Evolutionary conservation across 345 rosid genomes (phyloP).

Genomic region (Rhodamnia argentea): DNA sequence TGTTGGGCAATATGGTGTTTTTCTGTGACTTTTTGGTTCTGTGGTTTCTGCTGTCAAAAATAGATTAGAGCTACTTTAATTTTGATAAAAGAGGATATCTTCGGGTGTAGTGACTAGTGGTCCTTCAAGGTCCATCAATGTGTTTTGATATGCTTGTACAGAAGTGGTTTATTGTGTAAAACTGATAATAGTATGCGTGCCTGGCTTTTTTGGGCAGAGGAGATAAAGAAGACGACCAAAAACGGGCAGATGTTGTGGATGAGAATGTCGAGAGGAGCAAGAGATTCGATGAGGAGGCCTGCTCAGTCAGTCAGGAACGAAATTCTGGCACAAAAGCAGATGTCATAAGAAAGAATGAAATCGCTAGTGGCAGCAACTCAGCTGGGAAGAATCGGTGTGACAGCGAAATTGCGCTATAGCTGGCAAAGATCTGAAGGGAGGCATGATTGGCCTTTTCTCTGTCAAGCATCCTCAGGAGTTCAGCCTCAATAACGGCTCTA

Average conservation of each 20-base stretch:
- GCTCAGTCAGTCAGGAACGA: not conserved
- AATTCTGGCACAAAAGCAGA: not conserved
- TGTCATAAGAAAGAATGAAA: not conserved
- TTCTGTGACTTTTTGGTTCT: not conserved
- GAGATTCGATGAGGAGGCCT: constrained; percentile 26
- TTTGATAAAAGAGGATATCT: not conserved
- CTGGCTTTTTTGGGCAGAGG: constrained; percentile 23
- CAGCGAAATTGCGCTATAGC: not conserved
- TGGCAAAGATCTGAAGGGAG: not conserved
- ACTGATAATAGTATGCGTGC: not conserved
- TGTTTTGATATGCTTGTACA: not conserved
- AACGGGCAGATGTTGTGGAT: constrained; percentile 12
- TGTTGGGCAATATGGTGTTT: not conserved
- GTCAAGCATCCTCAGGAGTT: not conserved
- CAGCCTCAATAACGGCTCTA: not conserved
- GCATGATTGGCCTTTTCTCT: not conserved
- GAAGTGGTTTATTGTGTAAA: not conserved
- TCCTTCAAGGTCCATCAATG: not conserved
- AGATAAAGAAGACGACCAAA: constrained; percentile 30
- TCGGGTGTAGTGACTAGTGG: not conserved
- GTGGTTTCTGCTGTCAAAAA: not conserved
- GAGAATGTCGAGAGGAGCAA: constrained; percentile 33
- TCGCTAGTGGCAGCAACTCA: not conserved
- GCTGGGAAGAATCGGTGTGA: not conserved
- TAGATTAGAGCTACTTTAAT: not conserved